Conservation (phyloP, 768 basidiomycete species). For the Hortiboletus flavorubellus region DNA sequence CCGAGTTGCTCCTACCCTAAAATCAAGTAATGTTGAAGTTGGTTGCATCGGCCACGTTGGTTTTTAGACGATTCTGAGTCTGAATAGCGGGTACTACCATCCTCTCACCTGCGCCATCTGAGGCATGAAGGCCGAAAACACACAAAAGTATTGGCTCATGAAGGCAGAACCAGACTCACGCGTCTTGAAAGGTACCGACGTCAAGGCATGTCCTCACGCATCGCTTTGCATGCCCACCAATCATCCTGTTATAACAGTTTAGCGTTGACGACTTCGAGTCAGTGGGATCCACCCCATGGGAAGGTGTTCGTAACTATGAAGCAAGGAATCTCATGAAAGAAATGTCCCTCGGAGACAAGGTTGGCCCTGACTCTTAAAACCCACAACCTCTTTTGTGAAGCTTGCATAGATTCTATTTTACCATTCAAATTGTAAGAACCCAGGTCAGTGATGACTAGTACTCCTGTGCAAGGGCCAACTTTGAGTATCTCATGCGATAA, state of each 20-base stretch:
- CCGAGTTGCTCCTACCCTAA: too few relatives aligned
- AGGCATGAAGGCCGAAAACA: constrained; percentile 4
- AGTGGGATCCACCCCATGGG: constrained; percentile 71
- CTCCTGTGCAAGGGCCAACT: not conserved
- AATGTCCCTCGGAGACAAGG: constrained; percentile 76
- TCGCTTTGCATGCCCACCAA: not conserved
- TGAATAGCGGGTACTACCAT: not conserved
- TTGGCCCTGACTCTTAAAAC: constrained; percentile 23
- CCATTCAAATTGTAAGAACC: constrained; percentile 82
- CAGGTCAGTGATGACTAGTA: constrained; percentile 45
- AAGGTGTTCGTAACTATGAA: constrained; percentile 84
- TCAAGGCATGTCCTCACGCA: constrained; percentile 51
- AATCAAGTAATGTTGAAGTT: too few relatives aligned
- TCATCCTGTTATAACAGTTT: constrained; percentile 47
- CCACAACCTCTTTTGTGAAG: not conserved
- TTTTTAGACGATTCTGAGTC: not conserved
- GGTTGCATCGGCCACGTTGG: too few relatives aligned
- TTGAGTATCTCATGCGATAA: constrained; percentile 4
- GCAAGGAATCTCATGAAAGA: constrained; percentile 81
- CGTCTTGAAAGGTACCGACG: constrained; percentile 82
- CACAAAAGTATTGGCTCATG: constrained; percentile 58
- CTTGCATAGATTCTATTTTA: constrained; percentile 75
- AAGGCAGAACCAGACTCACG: constrained; percentile 87
- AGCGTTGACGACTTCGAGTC: constrained; percentile 83
- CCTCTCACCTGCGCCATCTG: not conserved